phyloP scores from a whole-genome alignment of 176 grass and related monocot genomes.

The Thinopyrum elongatum region DNA sequence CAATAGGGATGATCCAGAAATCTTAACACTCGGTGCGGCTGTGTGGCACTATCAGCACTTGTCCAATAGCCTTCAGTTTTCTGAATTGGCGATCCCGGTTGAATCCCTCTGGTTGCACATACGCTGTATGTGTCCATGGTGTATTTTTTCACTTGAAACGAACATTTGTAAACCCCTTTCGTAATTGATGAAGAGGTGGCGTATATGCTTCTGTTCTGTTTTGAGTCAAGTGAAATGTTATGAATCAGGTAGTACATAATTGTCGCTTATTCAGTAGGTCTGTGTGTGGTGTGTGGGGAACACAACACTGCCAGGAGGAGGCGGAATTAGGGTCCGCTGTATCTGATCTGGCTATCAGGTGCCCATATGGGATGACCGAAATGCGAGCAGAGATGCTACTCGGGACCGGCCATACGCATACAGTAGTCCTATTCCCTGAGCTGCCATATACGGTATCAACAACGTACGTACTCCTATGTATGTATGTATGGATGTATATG shows the following conservation, averaged over 20 bases:
- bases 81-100: background rate
- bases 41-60: background rate
- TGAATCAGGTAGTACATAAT: too few species aligned
- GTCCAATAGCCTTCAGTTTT: too few species aligned
- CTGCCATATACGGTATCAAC: background rate
- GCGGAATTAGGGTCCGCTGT: background rate
- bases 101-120: background rate
- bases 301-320: background rate
- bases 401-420: background rate
- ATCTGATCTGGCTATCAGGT: background rate
- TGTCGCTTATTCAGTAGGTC: too few species aligned
- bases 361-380: background rate
- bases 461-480: background rate
- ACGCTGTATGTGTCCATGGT: background rate
- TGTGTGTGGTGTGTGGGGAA: background rate
- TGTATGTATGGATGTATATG: background rate
- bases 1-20: background rate
- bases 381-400: background rate
- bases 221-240: background rate
- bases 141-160: too few species aligned
- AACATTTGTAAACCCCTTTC: background rate
- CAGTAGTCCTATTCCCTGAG: background rate
- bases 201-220: background rate
- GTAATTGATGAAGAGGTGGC: background rate
- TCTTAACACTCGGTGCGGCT: background rate